Base-by-base conservation (phyloP, 805 yeast species). In the Starmerella floricola region DNA sequence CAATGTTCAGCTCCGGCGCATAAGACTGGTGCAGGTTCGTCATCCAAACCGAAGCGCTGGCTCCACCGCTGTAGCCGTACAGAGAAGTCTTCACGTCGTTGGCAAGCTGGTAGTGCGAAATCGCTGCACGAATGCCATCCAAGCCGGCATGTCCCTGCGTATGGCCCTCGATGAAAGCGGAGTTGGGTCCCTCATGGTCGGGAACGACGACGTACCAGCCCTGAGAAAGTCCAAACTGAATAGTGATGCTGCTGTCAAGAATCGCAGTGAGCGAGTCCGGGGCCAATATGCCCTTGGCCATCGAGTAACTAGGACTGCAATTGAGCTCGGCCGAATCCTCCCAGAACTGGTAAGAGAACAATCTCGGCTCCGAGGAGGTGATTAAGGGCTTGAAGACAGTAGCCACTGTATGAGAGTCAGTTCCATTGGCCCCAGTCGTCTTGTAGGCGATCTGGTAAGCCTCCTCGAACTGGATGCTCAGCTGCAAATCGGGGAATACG, bases 151-250 rank as follows among this genome's bases (percentile, higher is more conserved):
- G 45, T 18, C 59, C 60, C 16, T 52, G 47, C 20, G 48, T 44
- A 37, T 33, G 32, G 8, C 60, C 60, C 12, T 59, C 60, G n/a
- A 48, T 36, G 46, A 55, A 57, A 5, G 56, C 45, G 10, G 58
- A 50, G 19, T 45, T 36, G 18, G 58, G 55, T 6, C 61, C 61
- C 42, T 56, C 58, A 40, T 55, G 55, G 37, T 57, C 61, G 13
- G 61, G 54, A 24, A 37, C 40, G 17, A 41, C 42, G n/a, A 49
- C 41, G 15, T 40, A 34, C 34, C 37, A 49, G 11, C 52, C 52
- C 19, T 40, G 40, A 10, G 41, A 20, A 15, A 54, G 46, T 8
- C 43, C 44, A 34, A 34, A 41, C 31, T 24, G 41, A 23, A 36
- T 39, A 26, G 36, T 19, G 36, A 31, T 42, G 40, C 24, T 41